Conservation (phyloP, 768 basidiomycete genomes). For the Exidia glandulosa region DNA sequence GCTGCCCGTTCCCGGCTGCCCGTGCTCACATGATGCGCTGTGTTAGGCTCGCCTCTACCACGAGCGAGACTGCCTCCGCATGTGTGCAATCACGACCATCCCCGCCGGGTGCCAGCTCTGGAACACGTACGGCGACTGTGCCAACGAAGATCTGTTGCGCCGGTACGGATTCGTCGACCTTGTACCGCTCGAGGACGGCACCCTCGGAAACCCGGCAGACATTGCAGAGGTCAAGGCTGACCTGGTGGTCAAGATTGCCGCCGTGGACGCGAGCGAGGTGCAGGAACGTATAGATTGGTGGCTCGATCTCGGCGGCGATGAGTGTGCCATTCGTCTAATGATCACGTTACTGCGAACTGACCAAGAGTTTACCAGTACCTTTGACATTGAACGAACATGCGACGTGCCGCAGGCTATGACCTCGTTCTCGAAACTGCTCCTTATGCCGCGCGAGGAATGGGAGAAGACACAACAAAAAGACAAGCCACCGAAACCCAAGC, state of each 20-base stretch:
- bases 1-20: not conserved
- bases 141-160: constrained; percentile 88
- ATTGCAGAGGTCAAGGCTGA: constrained; percentile 71
- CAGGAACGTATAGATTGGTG: constrained; percentile 81
- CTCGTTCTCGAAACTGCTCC: constrained; percentile 55
- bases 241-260: constrained; percentile 35
- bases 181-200: constrained; percentile 35
- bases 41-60: constrained; percentile 75
- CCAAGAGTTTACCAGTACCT: constrained; percentile 29
- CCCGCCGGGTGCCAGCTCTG: constrained; percentile 83
- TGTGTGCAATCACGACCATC: constrained; percentile 72
- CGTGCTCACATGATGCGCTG: not conserved
- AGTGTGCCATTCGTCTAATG: constrained; percentile 33
- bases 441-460: constrained; percentile 48
- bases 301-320: constrained; percentile 83
- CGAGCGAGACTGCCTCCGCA: constrained; percentile 57
- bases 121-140: constrained; percentile 92
- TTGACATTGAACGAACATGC: constrained; percentile 41
- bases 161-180: constrained; percentile 89
- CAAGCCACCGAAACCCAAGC: constrained; percentile 63
- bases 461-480: constrained; percentile 45
- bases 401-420: constrained; percentile 46
- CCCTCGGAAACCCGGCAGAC: constrained; percentile 65
- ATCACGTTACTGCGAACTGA: constrained; percentile 6
- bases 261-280: constrained; percentile 19